phyloP scores from a whole-genome alignment of 306 rosid species.

The Amphicarpaea edgeworthii region DNA sequence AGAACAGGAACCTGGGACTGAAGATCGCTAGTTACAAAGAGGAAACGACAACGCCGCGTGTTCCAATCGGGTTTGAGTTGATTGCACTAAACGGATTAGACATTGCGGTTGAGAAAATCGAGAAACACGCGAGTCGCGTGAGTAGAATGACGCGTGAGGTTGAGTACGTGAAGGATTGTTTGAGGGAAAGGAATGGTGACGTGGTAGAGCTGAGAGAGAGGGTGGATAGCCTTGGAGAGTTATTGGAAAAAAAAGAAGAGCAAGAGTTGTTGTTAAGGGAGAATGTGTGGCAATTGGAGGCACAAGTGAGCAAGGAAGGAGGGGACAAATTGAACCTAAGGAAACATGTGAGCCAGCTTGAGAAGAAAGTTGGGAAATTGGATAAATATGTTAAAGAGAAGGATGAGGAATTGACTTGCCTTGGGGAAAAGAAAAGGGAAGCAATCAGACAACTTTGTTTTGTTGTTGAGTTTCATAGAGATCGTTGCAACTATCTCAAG shows the following conservation, averaged over 20 bases:
- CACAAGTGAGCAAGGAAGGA: slow-evolving; percentile 64
- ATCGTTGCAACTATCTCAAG: slow-evolving; percentile 60
- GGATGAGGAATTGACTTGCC: slow-evolving; percentile 60
- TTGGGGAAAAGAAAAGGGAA: slow-evolving; percentile 82
- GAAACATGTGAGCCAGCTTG: slow-evolving; percentile 57
- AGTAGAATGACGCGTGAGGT: slow-evolving; percentile 53
- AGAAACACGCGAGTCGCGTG: slow-evolving; percentile 49
- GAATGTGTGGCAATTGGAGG: slow-evolving; percentile 72
- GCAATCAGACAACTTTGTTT: slow-evolving; percentile 83
- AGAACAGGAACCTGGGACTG: slow-evolving; percentile 48
- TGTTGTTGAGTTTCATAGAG: slow-evolving; percentile 72
- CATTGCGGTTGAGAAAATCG: slow-evolving; percentile 43
- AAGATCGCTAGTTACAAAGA: slow-evolving; percentile 52
- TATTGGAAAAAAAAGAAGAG: slow-evolving; percentile 61
- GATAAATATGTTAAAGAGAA: slow-evolving; percentile 62
- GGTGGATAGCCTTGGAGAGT: slow-evolving; percentile 35
- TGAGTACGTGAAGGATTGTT: slow-evolving; percentile 57
- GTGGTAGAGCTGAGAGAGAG: slow-evolving; percentile 46
- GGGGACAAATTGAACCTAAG: slow-evolving; percentile 66
- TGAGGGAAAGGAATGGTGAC: slow-evolving; percentile 49
- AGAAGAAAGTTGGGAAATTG: slow-evolving; percentile 64
- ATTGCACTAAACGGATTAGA: slow-evolving; percentile 41
- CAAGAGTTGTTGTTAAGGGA: slow-evolving; percentile 59
- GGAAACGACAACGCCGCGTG: neutral
- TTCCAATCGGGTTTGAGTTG: slow-evolving; percentile 1